Evolutionary conservation across 768 basidiomycete genomes (phyloP).

Genomic region (Pulveroboletus ravenelii): DNA sequence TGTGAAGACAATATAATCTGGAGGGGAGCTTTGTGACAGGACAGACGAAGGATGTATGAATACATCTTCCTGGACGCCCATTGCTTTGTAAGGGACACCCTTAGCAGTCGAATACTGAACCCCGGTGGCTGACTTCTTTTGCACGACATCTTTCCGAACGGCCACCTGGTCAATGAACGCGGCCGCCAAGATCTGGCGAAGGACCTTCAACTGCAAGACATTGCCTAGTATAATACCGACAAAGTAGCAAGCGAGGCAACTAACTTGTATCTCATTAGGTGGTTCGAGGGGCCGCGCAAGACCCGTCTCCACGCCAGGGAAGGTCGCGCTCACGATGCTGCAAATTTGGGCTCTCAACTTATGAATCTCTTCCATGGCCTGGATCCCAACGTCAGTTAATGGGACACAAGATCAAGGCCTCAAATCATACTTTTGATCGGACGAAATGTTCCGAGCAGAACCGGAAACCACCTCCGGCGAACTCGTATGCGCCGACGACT

Average conservation of each 20-base stretch:
- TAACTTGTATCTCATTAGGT: slow-evolving; percentile 74
- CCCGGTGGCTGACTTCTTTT: slow-evolving; percentile 53
- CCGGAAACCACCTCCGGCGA: slow-evolving; percentile 68
- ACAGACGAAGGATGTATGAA: slow-evolving; percentile 91
- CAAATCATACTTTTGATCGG: slow-evolving; percentile 63
- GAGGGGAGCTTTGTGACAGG: slow-evolving; percentile 61
- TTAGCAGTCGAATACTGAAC: slow-evolving; percentile 69
- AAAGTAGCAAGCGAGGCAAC: slow-evolving; percentile 3
- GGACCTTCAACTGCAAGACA: slow-evolving; percentile 72
- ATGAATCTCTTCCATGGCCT: slow-evolving; percentile 99
- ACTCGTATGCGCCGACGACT: slow-evolving; percentile 96
- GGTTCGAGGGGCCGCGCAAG: slow-evolving; percentile 66
- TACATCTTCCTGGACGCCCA: slow-evolving; percentile 80
- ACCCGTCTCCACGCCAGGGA: slow-evolving; percentile 56
- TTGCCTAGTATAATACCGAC: not conserved
- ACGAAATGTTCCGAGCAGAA: slow-evolving; percentile 93
- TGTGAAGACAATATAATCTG: slow-evolving; percentile 81
- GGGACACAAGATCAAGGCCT: not conserved
- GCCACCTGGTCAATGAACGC: slow-evolving; percentile 96
- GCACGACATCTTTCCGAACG: slow-evolving; percentile 77
- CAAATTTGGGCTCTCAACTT: slow-evolving; percentile 89
- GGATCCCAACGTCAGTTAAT: slow-evolving; percentile 1
- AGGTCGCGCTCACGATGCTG: slow-evolving; percentile 76
- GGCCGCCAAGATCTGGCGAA: slow-evolving; percentile 82
- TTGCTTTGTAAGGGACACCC: slow-evolving; percentile 77